phyloP scores from a whole-genome alignment of 1,284 basidiomycete species.

The Trametes sp. region DNA sequence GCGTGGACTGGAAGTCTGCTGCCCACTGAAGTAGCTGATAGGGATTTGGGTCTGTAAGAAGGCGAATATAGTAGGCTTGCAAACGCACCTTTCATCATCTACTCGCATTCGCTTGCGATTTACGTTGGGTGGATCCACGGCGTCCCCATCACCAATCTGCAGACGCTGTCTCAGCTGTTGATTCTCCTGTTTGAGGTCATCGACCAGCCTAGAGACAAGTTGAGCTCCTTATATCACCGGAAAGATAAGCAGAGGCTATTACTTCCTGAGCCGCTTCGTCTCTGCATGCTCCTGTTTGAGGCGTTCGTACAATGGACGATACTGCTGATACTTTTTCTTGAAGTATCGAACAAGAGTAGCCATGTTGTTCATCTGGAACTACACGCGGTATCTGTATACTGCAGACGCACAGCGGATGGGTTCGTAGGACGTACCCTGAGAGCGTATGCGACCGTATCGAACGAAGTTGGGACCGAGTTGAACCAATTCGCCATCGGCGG shows the following conservation, averaged over 20 bases:
- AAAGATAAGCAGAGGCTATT: constrained; percentile 11
- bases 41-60: background rate
- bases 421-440: constrained; percentile 58
- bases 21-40: constrained; percentile 37
- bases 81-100: constrained; percentile 54
- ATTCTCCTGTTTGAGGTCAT: constrained; percentile 59
- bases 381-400: background rate
- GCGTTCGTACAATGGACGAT: constrained; percentile 58
- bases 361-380: constrained; percentile 84
- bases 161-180: constrained; percentile 52
- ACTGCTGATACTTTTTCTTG: constrained; percentile 59
- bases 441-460: constrained; percentile 70
- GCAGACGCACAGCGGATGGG: background rate
- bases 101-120: constrained; percentile 72
- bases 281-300: constrained; percentile 50
- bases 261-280: constrained; percentile 62
- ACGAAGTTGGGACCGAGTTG: constrained; percentile 60
- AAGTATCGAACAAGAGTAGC: constrained; percentile 69
- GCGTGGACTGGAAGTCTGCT: constrained; percentile 63
- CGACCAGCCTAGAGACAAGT: constrained; percentile 38
- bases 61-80: background rate
- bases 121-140: constrained; percentile 51
- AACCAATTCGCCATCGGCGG: constrained; percentile 84
- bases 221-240: constrained; percentile 1
- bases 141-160: constrained; percentile 40